Evolutionary conservation across 2,329 filamentous ascomycete genomes (phyloP), one percentile per base, ranked within the genome.

Genomic region (Fusarium cicatricum): DNA sequence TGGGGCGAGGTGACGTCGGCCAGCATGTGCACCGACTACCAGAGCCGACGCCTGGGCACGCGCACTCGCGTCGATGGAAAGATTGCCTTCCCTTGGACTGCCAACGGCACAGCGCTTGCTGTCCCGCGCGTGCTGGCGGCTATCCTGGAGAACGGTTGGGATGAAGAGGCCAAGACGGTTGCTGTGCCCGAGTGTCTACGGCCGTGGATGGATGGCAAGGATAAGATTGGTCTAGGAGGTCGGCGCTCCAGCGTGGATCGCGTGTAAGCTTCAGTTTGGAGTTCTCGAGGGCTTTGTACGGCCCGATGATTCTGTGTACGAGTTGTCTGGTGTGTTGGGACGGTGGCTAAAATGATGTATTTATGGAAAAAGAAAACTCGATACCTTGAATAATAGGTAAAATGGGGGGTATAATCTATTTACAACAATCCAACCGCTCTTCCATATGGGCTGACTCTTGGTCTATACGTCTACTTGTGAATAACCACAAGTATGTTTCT

Each of bases 1-100:
- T 99, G 93, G 90, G 95, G 95, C 40, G 95, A 99, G 76, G 88
- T 99, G 46, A 96, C 93, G 0, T 94, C 90, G 37, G 88, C 92
- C 0, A 96, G 91, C 60, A 88, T 94, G 66, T 99, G 95, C 76
- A 95, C 91, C 2, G 95, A 99, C 75, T 99, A 98, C 76, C 95
- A 99, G 79, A 90, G 85, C 21, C 83, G 95, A 23, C 84, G 95
- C 14, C 80, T 99, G 31, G 88, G 86, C 23, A 97, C 95, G 12
- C 84, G 90, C 34, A 79, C 91, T 39, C 86, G 88, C 59, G 59
- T 81, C 11, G 76, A 77, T n/a, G 73, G 71, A 26, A 85, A 83
- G 70, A 76, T 89, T 34, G 80, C 82, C 2, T 98, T 92, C 73
- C 92, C 93, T 12, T 92, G 91, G 78, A 99, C 95, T 0, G 82